phyloP scores from a whole-genome alignment of 2,329 filamentous ascomycete genomes.

The Botrytis paeoniae region DNA sequence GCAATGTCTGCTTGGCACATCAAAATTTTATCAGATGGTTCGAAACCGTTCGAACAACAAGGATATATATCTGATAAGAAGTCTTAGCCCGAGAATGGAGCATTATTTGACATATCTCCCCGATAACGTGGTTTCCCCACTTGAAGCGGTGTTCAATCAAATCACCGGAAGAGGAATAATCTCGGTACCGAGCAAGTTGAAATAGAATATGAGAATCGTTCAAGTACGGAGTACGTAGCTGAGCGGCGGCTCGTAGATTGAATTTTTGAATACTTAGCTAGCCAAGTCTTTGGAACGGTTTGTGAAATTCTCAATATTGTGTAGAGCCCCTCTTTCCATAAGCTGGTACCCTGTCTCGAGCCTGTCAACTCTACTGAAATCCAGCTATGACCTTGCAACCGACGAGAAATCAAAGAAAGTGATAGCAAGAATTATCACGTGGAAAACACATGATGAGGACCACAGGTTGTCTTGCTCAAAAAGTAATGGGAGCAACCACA shows the following conservation, averaged over 20 bases:
- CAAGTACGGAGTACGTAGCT: not conserved
- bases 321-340: not conserved
- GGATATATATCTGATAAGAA: conserved; percentile 15
- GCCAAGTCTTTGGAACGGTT: not conserved
- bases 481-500: not conserved
- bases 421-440: not conserved
- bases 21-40: conserved; percentile 16
- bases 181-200: not conserved
- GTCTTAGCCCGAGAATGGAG: not conserved
- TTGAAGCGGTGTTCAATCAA: not conserved
- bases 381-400: not conserved
- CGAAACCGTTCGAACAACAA: not conserved
- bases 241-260: not conserved
- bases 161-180: not conserved
- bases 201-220: not conserved
- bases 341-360: not conserved
- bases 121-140: not conserved
- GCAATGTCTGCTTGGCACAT: not conserved
- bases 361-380: not conserved
- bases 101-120: not conserved
- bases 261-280: not conserved
- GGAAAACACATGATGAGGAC: not conserved
- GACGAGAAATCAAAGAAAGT: not conserved
- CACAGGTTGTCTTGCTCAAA: not conserved
- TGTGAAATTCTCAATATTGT: not conserved